A percentile compares a stretch with the other conserved stretches of the same genome.
phyloP scores from a whole-genome alignment of 495 filamentous ascomycete genomes.

The Aspergillus asperescens region DNA sequence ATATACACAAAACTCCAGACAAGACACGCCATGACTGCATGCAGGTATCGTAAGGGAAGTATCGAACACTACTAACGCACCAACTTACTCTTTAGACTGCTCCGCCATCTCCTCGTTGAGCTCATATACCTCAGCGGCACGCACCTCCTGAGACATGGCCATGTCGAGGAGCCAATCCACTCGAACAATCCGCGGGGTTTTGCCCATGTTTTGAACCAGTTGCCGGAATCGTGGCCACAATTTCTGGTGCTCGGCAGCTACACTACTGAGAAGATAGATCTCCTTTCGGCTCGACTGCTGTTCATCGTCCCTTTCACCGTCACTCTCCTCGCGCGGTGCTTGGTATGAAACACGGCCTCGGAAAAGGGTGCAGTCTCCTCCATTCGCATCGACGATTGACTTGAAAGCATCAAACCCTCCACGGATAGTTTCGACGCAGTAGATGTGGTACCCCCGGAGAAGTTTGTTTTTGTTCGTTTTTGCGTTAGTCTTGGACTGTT shows the following conservation, averaged over 20 bases:
- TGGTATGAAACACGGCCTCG: constrained; percentile 61
- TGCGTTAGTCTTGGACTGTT: constrained; percentile 59
- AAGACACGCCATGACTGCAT: background rate
- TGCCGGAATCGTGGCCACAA: constrained; percentile 77
- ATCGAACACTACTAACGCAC: background rate
- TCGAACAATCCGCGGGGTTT: constrained; percentile 68
- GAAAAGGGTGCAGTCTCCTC: constrained; percentile 75
- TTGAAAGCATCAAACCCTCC: constrained; percentile 80
- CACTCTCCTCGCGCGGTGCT: constrained; percentile 39
- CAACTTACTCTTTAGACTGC: constrained; percentile 23
- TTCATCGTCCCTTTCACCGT: constrained; percentile 48
- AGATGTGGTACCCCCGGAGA: constrained; percentile 66
- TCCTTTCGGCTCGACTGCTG: constrained; percentile 58
- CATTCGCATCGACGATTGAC: constrained; percentile 80
- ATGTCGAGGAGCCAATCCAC: constrained; percentile 86
- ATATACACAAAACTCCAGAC: constrained; percentile 15
- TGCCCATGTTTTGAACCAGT: constrained; percentile 64
- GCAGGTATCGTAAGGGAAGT: constrained; percentile 3
- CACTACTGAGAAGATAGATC: constrained; percentile 71
- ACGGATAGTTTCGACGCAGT: constrained; percentile 68
- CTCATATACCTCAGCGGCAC: constrained; percentile 59
- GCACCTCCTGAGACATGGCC: constrained; percentile 76
- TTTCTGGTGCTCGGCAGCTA: constrained; percentile 56
- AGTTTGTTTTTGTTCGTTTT: constrained; percentile 69
- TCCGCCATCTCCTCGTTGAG: constrained; percentile 34